These are phyloP conservation scores for Geosiphon pyriformis DNA, from an alignment of 192 early-diverging fungal genomes.

Conservation along the genomic window DNA sequence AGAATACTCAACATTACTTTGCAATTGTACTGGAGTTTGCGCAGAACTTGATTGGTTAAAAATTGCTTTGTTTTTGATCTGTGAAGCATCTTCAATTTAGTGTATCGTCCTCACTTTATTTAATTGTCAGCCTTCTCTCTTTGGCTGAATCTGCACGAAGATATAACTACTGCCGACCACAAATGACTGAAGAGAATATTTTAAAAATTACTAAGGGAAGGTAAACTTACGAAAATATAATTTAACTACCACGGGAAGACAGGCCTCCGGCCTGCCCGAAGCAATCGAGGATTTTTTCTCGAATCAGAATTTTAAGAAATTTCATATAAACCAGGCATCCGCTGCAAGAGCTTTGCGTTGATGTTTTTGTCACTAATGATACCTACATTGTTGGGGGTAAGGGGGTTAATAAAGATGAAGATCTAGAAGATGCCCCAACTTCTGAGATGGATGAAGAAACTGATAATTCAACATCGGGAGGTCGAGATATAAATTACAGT, in stretches of 20 bases:
- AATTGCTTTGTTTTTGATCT: background rate
- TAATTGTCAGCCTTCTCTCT: slow-evolving; percentile 49
- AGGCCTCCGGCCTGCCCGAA: no score
- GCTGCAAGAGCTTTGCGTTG: slow-evolving; percentile 51
- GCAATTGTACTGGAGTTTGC: slow-evolving; percentile 33
- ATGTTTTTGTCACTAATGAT: slow-evolving; percentile 71
- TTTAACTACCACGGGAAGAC: no score
- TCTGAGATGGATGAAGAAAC: no score
- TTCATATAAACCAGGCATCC: slow-evolving; percentile 48
- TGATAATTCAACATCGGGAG: background rate
- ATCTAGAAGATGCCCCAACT: slow-evolving; percentile 1
- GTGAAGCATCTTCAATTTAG: no score
- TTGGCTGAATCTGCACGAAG: slow-evolving; percentile 53
- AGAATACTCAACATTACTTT: slow-evolving; percentile 34
- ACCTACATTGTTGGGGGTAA: slow-evolving; percentile 39
- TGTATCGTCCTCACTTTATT: no score
- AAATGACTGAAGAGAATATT: slow-evolving; percentile 49
- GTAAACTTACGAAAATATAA: slow-evolving; percentile 38
- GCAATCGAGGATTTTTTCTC: no score
- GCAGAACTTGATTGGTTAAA: slow-evolving; percentile 71
- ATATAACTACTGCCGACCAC: slow-evolving; percentile 51
- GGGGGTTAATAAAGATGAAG: slow-evolving; percentile 24
- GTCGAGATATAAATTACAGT: background rate
- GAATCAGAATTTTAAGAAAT: no score
- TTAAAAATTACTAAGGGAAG: slow-evolving; percentile 60